Conservation (phyloP, 1,139 yeast species). For the Arxiozyma slooffiae region DNA sequence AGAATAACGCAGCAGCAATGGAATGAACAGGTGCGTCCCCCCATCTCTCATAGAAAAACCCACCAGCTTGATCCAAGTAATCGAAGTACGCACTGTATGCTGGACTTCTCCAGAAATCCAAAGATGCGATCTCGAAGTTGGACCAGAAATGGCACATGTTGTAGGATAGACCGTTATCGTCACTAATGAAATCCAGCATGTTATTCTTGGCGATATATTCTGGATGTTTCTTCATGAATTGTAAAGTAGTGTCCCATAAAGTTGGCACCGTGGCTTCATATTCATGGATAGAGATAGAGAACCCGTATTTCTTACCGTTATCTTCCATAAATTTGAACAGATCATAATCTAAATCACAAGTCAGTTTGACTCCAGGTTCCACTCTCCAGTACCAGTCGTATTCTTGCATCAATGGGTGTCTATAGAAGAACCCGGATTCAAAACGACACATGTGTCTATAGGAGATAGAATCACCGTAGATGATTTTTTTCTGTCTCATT, state of each 20-base stretch:
- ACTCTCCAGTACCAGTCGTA: constrained; percentile 74
- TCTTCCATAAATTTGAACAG: constrained; percentile 57
- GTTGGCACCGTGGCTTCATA: constrained; percentile 48
- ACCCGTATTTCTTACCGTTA: constrained; percentile 50
- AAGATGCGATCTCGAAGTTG: constrained; percentile 74
- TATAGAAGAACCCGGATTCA: constrained; percentile 64
- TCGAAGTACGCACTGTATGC: constrained; percentile 64
- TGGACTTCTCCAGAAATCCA: constrained; percentile 65
- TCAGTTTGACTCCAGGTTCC: constrained; percentile 54
- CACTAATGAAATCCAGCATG: constrained; percentile 60
- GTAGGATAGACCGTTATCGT: constrained; percentile 55
- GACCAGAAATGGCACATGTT: constrained; percentile 91
- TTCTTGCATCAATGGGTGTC: constrained; percentile 45
- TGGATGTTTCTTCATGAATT: constrained; percentile 43
- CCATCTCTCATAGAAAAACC: constrained; percentile 92
- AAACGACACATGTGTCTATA: constrained; percentile 72
- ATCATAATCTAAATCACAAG: constrained; percentile 61
- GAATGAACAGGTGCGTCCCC: constrained; percentile 94
- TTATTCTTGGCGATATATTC: constrained; percentile 39
- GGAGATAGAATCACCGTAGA: constrained; percentile 52
- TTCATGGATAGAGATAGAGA: constrained; percentile 57
- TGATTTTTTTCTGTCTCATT: constrained; percentile 41
- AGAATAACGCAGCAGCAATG: constrained; percentile 64
- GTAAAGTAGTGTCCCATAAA: constrained; percentile 49
- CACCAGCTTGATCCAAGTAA: constrained; percentile 64